Conservation (phyloP, 164 flowering plant species). For the Vitis labrusca region DNA sequence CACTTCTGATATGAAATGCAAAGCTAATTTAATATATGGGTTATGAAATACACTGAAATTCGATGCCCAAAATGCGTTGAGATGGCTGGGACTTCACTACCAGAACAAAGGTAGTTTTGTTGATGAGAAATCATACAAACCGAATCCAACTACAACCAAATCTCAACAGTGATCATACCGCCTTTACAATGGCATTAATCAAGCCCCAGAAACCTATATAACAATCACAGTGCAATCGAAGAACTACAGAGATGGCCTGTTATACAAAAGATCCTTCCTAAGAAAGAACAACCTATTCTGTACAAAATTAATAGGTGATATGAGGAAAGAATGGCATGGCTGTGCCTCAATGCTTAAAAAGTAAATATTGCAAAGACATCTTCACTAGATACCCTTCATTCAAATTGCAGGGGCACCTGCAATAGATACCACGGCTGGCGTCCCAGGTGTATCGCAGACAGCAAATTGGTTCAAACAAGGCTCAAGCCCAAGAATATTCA, state of each 20-base stretch:
- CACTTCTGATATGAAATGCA: too few species aligned
- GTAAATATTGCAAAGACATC: background rate
- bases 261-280: background rate
- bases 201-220: background rate
- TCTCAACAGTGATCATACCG: background rate
- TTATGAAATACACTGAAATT: too few species aligned
- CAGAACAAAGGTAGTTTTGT: too few species aligned
- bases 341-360: conserved; percentile 1
- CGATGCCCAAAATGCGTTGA: too few species aligned
- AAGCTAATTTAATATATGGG: too few species aligned
- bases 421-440: background rate
- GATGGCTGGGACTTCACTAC: too few species aligned
- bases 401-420: background rate
- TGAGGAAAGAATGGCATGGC: background rate
- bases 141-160: conserved; percentile 1
- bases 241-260: background rate
- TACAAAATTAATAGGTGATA: background rate
- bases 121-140: background rate
- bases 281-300: background rate
- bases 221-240: background rate
- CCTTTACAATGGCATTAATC: background rate
- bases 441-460: too few species aligned
- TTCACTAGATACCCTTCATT: background rate
- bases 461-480: too few species aligned
- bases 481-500: too few species aligned